These are phyloP conservation scores for Saccharomycopsis fermentans DNA, from an alignment of 805 yeast genomes.

Conservation along the genomic window DNA sequence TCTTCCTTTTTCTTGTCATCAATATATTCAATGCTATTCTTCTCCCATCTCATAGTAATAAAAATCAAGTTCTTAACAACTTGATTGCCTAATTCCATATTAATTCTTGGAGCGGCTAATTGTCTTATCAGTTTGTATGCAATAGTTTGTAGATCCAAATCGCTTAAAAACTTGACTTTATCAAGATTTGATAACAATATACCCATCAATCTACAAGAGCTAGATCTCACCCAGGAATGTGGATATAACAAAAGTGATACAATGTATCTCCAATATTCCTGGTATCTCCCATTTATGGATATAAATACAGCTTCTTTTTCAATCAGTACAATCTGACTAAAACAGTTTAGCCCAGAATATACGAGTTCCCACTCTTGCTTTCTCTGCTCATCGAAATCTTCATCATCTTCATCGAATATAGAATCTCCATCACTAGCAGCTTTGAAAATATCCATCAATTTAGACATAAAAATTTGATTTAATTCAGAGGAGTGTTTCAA, in stretches of 20 bases:
- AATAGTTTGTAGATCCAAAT: conserved; percentile 51
- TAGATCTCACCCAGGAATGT: conserved; percentile 82
- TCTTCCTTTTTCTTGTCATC: conserved; percentile 24
- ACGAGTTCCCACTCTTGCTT: conserved; percentile 65
- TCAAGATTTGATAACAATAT: conserved; percentile 35
- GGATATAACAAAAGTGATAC: conserved; percentile 62
- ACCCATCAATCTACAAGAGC: conserved; percentile 51
- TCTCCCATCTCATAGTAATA: conserved; percentile 54
- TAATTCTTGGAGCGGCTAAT: conserved; percentile 66
- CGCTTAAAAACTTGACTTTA: conserved; percentile 27
- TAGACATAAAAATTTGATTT: conserved; percentile 29
- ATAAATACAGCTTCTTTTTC: conserved; percentile 24
- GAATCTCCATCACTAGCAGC: conserved; percentile 28
- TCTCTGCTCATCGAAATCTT: conserved; percentile 25
- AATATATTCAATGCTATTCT: conserved; percentile 30
- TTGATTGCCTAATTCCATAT: conserved; percentile 53
- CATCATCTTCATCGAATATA: conserved; percentile 28
- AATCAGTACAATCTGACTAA: conserved; percentile 29
- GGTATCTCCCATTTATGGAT: conserved; percentile 27
- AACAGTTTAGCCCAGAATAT: conserved; percentile 51
- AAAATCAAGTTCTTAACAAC: conserved; percentile 56
- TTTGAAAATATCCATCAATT: conserved; percentile 21
- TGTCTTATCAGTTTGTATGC: conserved; percentile 66
- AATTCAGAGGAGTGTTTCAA: conserved; percentile 29
- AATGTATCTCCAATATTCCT: conserved; percentile 39